Evolutionary conservation across 2,329 filamentous ascomycete genomes (phyloP).

Genomic region (Pseudogymnoascus sp.): DNA sequence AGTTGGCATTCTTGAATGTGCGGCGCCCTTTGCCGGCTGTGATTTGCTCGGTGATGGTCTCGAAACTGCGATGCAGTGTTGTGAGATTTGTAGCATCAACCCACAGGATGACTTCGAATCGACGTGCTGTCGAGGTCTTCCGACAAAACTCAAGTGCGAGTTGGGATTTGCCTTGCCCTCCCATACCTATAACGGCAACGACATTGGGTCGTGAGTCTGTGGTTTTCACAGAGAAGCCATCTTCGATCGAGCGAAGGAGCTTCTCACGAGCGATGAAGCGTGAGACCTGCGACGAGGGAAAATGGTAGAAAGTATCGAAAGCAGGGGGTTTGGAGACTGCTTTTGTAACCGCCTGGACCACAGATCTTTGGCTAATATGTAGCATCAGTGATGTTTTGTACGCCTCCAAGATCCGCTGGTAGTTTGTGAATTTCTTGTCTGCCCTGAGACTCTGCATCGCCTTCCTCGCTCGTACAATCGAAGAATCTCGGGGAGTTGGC

Average conservation of each 20-base stretch:
- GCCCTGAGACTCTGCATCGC: background rate
- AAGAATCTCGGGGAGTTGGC: background rate
- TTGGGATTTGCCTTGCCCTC: conserved; percentile 22
- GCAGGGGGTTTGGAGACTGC: background rate
- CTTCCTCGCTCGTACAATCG: background rate
- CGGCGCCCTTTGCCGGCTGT: background rate
- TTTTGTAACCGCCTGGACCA: background rate
- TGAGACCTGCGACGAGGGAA: background rate
- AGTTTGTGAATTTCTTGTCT: background rate
- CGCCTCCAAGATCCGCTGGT: background rate
- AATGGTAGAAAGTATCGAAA: background rate
- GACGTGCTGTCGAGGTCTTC: conserved; percentile 7
- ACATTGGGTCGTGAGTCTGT: conserved; percentile 7
- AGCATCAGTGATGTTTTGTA: background rate
- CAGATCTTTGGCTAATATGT: background rate
- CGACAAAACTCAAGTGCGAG: conserved; percentile 19
- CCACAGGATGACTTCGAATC: conserved; percentile 15
- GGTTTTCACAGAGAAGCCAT: background rate
- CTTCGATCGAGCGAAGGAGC: conserved; percentile 14
- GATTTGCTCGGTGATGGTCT: conserved; percentile 12
- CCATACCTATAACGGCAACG: conserved; percentile 17
- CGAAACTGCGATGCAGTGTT: conserved; percentile 14
- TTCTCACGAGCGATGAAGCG: conserved; percentile 18
- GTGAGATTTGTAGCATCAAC: conserved; percentile 16
- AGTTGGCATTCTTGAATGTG: background rate